These are phyloP conservation scores for Fomitiporia mediterranea DNA, from an alignment of 1,284 basidiomycete genomes.

Conservation along the genomic window DNA sequence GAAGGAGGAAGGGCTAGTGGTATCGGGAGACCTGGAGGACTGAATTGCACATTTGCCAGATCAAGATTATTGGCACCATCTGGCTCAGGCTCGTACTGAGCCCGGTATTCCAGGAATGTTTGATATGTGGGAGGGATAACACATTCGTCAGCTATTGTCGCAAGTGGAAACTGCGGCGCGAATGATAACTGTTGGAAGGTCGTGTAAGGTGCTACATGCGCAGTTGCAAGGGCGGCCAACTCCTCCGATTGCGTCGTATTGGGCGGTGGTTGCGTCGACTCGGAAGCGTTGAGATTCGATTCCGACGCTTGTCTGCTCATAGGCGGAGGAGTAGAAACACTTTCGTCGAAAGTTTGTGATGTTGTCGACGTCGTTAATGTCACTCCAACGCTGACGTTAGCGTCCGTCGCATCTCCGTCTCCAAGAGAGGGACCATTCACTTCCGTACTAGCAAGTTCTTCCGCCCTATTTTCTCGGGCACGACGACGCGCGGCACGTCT, in stretches of 20 bases:
- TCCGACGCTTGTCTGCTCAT: conserved; percentile 21
- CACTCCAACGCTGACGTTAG: conserved; percentile 61
- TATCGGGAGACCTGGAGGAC: conserved; percentile 70
- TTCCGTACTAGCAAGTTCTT: conserved; percentile 41
- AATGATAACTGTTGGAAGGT: conserved; percentile 85
- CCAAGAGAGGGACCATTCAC: conserved; percentile 38
- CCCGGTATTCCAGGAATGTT: conserved; percentile 66
- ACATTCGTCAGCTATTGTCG: conserved; percentile 82
- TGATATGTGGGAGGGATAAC: conserved; percentile 84
- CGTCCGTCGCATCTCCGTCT: conserved; percentile 53
- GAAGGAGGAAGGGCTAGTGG: conserved; percentile 60
- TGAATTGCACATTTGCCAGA: conserved; percentile 61
- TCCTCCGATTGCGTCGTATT: conserved; percentile 45
- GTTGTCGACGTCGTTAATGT: conserved; percentile 38
- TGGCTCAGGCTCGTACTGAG: conserved; percentile 52
- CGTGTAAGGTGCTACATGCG: conserved; percentile 75
- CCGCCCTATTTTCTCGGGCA: conserved; percentile 56
- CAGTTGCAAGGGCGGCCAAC: conserved; percentile 58
- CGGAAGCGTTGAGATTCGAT: conserved; percentile 11
- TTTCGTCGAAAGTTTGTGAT: conserved; percentile 18
- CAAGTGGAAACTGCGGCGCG: conserved; percentile 77
- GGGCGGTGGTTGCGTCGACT: conserved; percentile 8
- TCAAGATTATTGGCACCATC: conserved; percentile 40
- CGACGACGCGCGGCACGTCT: conserved; percentile 74
- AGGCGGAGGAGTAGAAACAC: conserved; percentile 13